Base-by-base conservation (phyloP, 1,284 basidiomycete species). In the Amylostereum areolatum region DNA sequence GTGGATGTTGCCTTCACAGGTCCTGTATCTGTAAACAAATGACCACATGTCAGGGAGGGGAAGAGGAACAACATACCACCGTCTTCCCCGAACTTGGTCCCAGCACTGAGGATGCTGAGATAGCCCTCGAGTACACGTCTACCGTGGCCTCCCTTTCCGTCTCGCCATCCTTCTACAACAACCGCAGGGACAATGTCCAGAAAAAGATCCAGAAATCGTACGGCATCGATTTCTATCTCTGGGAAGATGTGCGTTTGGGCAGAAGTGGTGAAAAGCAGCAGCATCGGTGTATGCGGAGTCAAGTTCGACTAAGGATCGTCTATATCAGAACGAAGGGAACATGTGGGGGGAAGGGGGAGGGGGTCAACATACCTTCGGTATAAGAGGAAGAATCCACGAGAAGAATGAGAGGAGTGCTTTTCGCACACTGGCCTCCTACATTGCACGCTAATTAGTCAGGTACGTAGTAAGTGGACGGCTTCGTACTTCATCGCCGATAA, bases 201-300 rank as follows among this genome's bases (percentile, higher is more conserved):
- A 33, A 94, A 77, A 10, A 97, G 65, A 59, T 91, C 80, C 45
- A 99, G 68, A 54, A 95, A 80, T 28, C 83, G 81, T 54, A 96
- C 77, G 1, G 93, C 92, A 62, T 98, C 96, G 41, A 97, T 77
- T 7, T 93, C 79, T 51, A 98, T 90, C 59, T 95, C 91, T 7
- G 93, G 92, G 64, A 94, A 96, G 50, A 99, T 97, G 60, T 97
- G 89, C 0, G 92, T 94, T 63, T 97, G 86, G 0, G 92, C 92
- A 3, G 95, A 96, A 2, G 91, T 85, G 0, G 85, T 83, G 65
- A 93, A 97, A 10, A 97, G 78, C 12, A 96, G 72, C 50, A 58
- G 49, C 45, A 51, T 33, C 37, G 40, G 37, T 8, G 40, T 46
- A 12, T 24, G n/a, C 37, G 3, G 25, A 36, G 28, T 11, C 42